Base-by-base conservation (phyloP, 148 eudicot species). In the Vaccinium corymbosum region DNA sequence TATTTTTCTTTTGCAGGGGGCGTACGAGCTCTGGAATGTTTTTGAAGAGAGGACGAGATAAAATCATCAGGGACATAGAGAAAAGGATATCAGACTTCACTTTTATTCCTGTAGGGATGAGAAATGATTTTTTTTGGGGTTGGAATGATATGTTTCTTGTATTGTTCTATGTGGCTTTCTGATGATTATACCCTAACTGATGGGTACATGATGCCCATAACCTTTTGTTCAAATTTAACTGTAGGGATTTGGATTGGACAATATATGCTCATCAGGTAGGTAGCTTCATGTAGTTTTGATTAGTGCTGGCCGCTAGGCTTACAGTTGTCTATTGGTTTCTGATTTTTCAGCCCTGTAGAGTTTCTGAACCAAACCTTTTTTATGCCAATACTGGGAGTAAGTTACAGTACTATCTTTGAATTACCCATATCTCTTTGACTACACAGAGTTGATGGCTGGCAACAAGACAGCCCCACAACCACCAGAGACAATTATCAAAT, bases 11-110 rank as follows among this genome's bases (percentile, higher is more conserved):
- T 16, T 89, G 81, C 90, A 94, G 98, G 91, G 98, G 93, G 80
- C 97, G 97, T n/a, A 95, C 98, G n/a, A 94, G 98, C 88, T 96
- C 97, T 81, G 98, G 98, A 86, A 95, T 87, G 90, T 93, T 95
- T 90, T 85, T 94, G 82, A 91, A 83, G 84, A 94, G 98, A 88
- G 98, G 96, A 10, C 85, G 87, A 68, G 98, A 95, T 86, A 92
- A 95, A 85, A 84, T 90, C 48, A 92, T 94, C 71, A 82, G 87
- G 84, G 80, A 85, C 81, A 95, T 93, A 85, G 98, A 95, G 90
- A 94, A 94, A 88, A 90, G 98, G 84, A 89, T 94, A 80, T 96
- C 98, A 78, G 96, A 95, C 85, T 93, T 90, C 87, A 88, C 91
- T 71, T 95, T 95, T 88, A 93, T 95, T 83, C 98, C 98, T 86